Evolutionary conservation across 1,284 basidiomycete species (phyloP).

Genomic region (Apiotrichum akiyoshidainum): DNA sequence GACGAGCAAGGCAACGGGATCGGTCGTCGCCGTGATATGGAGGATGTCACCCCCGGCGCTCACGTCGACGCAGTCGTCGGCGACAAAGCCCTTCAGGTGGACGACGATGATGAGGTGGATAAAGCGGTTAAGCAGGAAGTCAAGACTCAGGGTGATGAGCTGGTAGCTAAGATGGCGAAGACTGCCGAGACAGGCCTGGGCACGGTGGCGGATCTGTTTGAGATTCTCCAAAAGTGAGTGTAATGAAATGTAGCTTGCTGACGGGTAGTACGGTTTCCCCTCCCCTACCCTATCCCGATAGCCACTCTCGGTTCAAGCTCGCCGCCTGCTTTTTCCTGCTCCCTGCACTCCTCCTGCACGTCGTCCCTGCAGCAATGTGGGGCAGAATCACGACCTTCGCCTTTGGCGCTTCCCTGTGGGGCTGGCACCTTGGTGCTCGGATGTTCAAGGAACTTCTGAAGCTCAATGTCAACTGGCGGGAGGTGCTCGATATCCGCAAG

Average conservation of each 20-base stretch:
- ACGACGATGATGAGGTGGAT: background rate
- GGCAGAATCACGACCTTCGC: slow-evolving; percentile 52
- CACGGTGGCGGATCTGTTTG: slow-evolving; percentile 48
- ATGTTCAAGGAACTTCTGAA: background rate
- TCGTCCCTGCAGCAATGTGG: slow-evolving; percentile 53
- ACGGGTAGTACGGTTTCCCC: slow-evolving; percentile 53
- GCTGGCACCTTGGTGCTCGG: slow-evolving; percentile 23
- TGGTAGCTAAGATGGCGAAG: slow-evolving; percentile 49
- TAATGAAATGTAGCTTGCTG: slow-evolving; percentile 54
- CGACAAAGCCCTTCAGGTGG: background rate
- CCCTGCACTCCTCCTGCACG: slow-evolving; percentile 48
- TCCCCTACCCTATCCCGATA: slow-evolving; percentile 47
- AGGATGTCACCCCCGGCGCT: background rate
- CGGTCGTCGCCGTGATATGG: background rate
- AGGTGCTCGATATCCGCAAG: slow-evolving; percentile 26
- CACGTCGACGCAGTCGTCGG: background rate
- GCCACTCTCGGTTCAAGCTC: slow-evolving; percentile 49
- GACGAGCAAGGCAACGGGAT: background rate
- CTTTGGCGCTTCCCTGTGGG: slow-evolving; percentile 57
- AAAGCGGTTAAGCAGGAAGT: slow-evolving; percentile 29
- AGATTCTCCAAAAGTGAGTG: slow-evolving; percentile 50
- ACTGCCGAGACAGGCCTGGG: slow-evolving; percentile 47
- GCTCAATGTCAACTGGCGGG: background rate
- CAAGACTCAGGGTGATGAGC: slow-evolving; percentile 50
- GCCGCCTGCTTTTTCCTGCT: slow-evolving; percentile 51